phyloP scores from a whole-genome alignment of 106 monocot genomes.

The Apostasia shenzhenica region DNA sequence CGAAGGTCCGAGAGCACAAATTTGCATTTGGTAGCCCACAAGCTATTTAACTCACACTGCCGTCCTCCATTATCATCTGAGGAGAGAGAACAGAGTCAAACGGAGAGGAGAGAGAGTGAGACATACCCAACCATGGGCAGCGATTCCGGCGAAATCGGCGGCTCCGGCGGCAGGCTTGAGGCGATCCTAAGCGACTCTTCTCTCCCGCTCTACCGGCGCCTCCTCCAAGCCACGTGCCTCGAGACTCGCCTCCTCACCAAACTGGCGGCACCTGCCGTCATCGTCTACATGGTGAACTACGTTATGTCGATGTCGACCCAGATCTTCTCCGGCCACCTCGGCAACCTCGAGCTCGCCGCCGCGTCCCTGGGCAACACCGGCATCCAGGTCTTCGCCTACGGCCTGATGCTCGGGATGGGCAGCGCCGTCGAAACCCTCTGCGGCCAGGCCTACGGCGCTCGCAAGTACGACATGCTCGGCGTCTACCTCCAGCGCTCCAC shows the following conservation, averaged over 20 bases:
- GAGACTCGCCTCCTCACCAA: slow-evolving; percentile 46
- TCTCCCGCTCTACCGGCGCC: slow-evolving; percentile 11
- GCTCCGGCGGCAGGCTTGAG: slow-evolving; percentile 32
- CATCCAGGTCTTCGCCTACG: slow-evolving; percentile 82
- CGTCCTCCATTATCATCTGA: too few species aligned
- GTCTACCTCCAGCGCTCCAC: slow-evolving; percentile 77
- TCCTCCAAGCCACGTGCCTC: slow-evolving; percentile 21
- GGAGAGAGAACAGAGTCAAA: too few species aligned
- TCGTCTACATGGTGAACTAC: slow-evolving; percentile 84
- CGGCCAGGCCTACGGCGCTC: slow-evolving; percentile 80
- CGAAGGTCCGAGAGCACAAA: too few species aligned
- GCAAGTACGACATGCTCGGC: slow-evolving; percentile 74
- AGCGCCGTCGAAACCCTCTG: slow-evolving; percentile 91
- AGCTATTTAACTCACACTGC: too few species aligned
- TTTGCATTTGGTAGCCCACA: too few species aligned
- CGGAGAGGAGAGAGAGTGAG: too few species aligned
- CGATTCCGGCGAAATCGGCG: slow-evolving; percentile 5
- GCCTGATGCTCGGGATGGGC: slow-evolving; percentile 94
- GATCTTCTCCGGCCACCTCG: slow-evolving; percentile 80
- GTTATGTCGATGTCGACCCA: slow-evolving; percentile 83
- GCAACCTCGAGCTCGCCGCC: slow-evolving; percentile 85
- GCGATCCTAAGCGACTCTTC: slow-evolving; percentile 32
- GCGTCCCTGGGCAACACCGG: slow-evolving; percentile 83
- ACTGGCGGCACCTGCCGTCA: slow-evolving; percentile 61
- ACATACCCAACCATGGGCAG: too few species aligned